A percentile compares a stretch with the other conserved stretches of the same genome.
These are phyloP conservation scores for Citropsis articulata DNA, from an alignment of 345 rosid genomes.

Conservation along the genomic window DNA sequence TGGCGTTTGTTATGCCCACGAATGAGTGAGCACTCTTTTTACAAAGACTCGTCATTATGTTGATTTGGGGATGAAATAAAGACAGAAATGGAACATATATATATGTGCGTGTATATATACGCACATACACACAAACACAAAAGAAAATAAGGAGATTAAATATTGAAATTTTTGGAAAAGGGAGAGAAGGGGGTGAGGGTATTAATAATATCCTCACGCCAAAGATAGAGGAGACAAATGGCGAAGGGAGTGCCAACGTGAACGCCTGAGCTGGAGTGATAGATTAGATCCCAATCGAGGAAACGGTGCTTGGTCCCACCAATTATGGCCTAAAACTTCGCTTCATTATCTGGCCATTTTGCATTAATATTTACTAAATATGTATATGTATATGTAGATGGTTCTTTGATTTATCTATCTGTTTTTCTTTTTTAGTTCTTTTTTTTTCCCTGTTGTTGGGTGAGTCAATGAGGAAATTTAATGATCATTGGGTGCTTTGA, in stretches of 20 bases:
- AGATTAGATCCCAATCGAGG: slow-evolving; percentile 5
- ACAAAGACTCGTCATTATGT: slow-evolving; percentile 46
- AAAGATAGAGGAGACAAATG: slow-evolving; percentile 30
- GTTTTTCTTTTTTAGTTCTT: no score
- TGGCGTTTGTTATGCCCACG: slow-evolving; percentile 16
- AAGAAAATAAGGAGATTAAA: no score
- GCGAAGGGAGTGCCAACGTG: slow-evolving; percentile 38
- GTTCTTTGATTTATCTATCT: no score
- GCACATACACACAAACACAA: no score
- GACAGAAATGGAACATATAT: not conserved
- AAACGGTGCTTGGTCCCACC: slow-evolving; percentile 57
- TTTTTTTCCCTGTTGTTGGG: no score
- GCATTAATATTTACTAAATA: not conserved
- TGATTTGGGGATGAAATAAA: not conserved
- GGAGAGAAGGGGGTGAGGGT: slow-evolving; percentile 22
- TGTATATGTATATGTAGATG: no score
- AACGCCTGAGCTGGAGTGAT: slow-evolving; percentile 39
- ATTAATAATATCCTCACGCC: slow-evolving; percentile 38
- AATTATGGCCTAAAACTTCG: slow-evolving; percentile 24
- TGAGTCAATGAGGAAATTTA: no score
- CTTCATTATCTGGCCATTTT: slow-evolving; percentile 4
- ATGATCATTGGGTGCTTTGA: not conserved
- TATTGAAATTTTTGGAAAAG: no score
- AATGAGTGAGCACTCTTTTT: slow-evolving; percentile 50
- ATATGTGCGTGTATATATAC: not conserved